A percentile compares a stretch with the other conserved stretches of the same genome.
Conservation (phyloP, 2,329 filamentous ascomycete genomes). For the Eutypa lata region DNA sequence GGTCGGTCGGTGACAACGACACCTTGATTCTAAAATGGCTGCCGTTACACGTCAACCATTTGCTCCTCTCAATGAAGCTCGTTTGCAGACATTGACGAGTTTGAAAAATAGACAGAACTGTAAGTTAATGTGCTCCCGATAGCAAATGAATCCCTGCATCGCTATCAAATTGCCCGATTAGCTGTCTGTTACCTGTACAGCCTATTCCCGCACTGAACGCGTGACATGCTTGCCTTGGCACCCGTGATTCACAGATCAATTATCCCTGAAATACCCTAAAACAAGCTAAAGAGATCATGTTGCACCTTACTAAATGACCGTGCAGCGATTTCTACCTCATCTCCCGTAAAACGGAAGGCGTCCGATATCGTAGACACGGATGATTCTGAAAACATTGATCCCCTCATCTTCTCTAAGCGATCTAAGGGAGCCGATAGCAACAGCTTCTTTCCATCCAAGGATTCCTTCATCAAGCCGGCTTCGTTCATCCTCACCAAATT, state of each 20-base stretch:
- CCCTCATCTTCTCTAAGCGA: slow-evolving; percentile 54
- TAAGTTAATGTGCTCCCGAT: slow-evolving; percentile 36
- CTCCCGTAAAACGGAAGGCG: slow-evolving; percentile 56
- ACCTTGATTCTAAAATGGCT: slow-evolving; percentile 44
- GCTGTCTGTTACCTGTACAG: neutral
- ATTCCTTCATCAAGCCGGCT: slow-evolving; percentile 45
- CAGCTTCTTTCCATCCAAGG: slow-evolving; percentile 36
- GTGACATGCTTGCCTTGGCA: neutral
- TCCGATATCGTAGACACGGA: slow-evolving; percentile 45
- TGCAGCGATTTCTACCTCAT: slow-evolving; percentile 38
- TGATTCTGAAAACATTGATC: slow-evolving; percentile 62
- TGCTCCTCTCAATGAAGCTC: slow-evolving; percentile 65
- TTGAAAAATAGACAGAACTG: slow-evolving; percentile 76
- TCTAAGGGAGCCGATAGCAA: slow-evolving; percentile 49
- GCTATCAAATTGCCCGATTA: neutral
- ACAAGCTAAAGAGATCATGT: neutral
- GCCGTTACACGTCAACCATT: slow-evolving; percentile 67
- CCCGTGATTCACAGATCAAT: neutral
- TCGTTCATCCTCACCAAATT: slow-evolving; percentile 44
- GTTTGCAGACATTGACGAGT: slow-evolving; percentile 69
- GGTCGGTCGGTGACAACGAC: slow-evolving; percentile 8
- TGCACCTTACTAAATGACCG: slow-evolving; percentile 22
- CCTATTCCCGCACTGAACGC: neutral
- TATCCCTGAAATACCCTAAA: neutral
- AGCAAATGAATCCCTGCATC: neutral